Percentiles rank a stretch among this genome's conserved stretches.
These are phyloP conservation scores for Aureobasidium sp. DNA, from an alignment of 2,329 filamentous ascomycete genomes.

Conservation along the genomic window DNA sequence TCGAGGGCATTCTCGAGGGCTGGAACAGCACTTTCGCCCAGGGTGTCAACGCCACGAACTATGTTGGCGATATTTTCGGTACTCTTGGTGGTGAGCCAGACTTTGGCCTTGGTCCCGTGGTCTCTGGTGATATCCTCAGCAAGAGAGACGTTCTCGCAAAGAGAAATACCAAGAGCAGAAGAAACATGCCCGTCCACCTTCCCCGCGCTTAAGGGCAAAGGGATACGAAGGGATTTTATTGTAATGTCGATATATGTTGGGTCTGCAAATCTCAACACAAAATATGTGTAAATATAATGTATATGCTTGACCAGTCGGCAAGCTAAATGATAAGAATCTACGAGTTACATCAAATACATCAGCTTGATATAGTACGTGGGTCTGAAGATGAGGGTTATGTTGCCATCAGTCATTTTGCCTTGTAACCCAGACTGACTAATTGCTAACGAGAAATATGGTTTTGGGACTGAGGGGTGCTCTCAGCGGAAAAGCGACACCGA, in stretches of 20 bases:
- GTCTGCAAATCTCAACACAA: too few relatives aligned
- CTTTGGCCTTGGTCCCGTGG: constrained; percentile 50
- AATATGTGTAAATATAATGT: neutral
- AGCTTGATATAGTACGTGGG: too few relatives aligned
- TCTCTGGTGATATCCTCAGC: constrained; percentile 17
- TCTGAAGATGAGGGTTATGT: too few relatives aligned
- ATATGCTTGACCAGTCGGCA: neutral
- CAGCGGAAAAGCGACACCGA: too few relatives aligned
- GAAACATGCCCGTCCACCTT: neutral
- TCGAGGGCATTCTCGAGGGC: constrained; percentile 53
- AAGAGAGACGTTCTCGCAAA: constrained; percentile 12
- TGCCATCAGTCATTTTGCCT: too few relatives aligned
- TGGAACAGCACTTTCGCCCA: constrained; percentile 54
- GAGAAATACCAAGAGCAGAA: constrained; percentile 10
- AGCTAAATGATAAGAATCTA: neutral
- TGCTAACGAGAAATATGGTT: too few relatives aligned
- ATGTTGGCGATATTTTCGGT: constrained; percentile 61
- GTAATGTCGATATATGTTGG: neutral
- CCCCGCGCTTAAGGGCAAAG: neutral
- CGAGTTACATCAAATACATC: too few relatives aligned
- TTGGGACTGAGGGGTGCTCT: too few relatives aligned
- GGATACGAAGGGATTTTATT: neutral
- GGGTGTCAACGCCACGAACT: constrained; percentile 56
- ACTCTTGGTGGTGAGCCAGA: constrained; percentile 58
- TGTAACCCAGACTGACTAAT: too few relatives aligned